A percentile compares a stretch with the other conserved stretches of the same genome.
Evolutionary conservation across 352 stramenopile genomes (phyloP).

Genomic region (Phytophthora palmivora): DNA sequence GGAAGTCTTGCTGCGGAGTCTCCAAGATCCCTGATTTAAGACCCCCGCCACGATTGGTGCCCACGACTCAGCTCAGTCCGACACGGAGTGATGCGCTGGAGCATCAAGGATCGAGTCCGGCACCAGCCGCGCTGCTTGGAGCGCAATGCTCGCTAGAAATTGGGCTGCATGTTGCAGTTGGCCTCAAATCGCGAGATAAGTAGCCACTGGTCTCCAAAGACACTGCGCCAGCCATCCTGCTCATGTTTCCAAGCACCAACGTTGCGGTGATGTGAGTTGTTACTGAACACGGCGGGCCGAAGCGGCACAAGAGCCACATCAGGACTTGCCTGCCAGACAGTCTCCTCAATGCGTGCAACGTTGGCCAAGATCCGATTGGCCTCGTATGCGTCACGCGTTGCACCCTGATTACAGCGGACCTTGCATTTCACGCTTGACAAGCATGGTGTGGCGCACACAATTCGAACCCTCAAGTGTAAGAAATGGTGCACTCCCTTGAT

Average conservation of each 20-base stretch:
- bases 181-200: slow-evolving; percentile 33
- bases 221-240: slow-evolving; percentile 17
- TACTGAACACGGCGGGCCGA: background rate
- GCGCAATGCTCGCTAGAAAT: slow-evolving; percentile 19
- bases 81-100: slow-evolving; percentile 4
- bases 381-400: background rate
- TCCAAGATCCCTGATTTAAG: slow-evolving; percentile 27
- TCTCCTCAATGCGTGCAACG: slow-evolving; percentile 26
- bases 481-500: slow-evolving; percentile 8
- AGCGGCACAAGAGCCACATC: background rate
- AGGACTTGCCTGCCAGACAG: background rate
- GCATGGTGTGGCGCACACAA: slow-evolving; percentile 24
- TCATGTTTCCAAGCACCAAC: slow-evolving; percentile 23
- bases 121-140: slow-evolving; percentile 16
- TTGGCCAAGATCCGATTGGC: background rate
- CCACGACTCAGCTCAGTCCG: slow-evolving; percentile 1
- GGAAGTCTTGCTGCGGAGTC: background rate
- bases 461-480: slow-evolving; percentile 21
- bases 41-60: slow-evolving; percentile 4
- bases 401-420: background rate
- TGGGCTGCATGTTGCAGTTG: slow-evolving; percentile 29
- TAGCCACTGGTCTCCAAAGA: slow-evolving; percentile 34
- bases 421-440: slow-evolving; percentile 13
- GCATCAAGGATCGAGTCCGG: slow-evolving; percentile 22
- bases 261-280: background rate